phyloP scores from a whole-genome alignment of 1,284 basidiomycete species.

The Melampsora larici-populina region DNA sequence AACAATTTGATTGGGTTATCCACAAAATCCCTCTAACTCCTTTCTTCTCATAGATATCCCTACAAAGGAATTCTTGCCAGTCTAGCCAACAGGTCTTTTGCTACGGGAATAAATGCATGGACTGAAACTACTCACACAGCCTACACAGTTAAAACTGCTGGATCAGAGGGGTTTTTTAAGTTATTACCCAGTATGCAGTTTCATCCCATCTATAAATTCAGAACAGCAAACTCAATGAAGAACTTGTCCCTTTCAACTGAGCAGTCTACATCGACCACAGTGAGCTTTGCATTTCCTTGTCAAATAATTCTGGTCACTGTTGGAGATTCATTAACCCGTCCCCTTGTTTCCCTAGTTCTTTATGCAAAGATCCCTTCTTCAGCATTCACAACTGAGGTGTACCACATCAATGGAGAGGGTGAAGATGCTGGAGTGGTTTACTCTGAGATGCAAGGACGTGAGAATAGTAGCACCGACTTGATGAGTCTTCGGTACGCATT shows the following conservation, averaged over 20 bases:
- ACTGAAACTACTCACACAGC: constrained; percentile 62
- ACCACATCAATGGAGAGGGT: constrained; percentile 81
- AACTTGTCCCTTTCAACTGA: not conserved
- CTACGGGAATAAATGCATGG: constrained; percentile 71
- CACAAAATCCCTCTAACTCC: constrained; percentile 27
- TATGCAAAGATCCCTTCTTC: constrained; percentile 90
- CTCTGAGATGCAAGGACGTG: constrained; percentile 95
- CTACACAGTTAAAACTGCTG: constrained; percentile 96
- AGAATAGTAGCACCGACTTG: constrained; percentile 85
- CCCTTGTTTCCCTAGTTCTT: constrained; percentile 60
- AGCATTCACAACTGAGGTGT: constrained; percentile 63
- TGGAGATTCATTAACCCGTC: not conserved
- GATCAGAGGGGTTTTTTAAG: constrained; percentile 89
- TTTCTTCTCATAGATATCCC: constrained; percentile 60
- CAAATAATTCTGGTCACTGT: not conserved
- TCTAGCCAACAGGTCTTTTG: constrained; percentile 94
- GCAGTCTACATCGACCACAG: constrained; percentile 83
- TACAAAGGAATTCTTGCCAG: constrained; percentile 97
- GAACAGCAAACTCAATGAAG: not conserved
- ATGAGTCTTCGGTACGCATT: constrained; percentile 72
- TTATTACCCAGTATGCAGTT: constrained; percentile 65
- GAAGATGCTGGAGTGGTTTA: constrained; percentile 95
- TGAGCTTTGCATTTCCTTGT: constrained; percentile 10
- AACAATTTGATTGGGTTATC: constrained; percentile 50
- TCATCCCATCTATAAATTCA: not conserved